These are phyloP conservation scores for Nannizziopsis arthrosporioides DNA, from an alignment of 2,329 filamentous ascomycete species.

Conservation along the genomic window DNA sequence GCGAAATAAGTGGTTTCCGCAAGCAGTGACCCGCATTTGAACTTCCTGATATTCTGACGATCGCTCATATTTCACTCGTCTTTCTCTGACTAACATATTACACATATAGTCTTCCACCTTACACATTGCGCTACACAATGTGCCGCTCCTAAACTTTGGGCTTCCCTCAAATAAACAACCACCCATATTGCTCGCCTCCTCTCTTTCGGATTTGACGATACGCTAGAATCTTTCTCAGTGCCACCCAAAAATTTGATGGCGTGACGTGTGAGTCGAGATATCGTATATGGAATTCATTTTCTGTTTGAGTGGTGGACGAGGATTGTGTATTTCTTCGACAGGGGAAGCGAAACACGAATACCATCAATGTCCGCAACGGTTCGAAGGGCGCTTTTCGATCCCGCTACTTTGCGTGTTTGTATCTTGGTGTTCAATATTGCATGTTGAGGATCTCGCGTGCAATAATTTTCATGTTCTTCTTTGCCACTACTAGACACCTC, in stretches of 20 bases:
- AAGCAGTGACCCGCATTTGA: too few species aligned
- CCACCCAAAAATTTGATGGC: not conserved
- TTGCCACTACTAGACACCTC: not conserved
- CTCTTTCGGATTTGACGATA: not conserved
- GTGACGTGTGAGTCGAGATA: too few species aligned
- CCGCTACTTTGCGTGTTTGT: conserved; percentile 2
- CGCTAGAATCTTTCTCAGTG: not conserved
- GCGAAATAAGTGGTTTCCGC: too few species aligned
- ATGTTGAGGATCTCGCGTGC: not conserved
- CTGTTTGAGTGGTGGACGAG: not conserved
- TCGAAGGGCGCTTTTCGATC: not conserved
- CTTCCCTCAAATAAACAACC: conserved; percentile 66
- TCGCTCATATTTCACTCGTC: too few species aligned
- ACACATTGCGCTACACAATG: conserved; percentile 88
- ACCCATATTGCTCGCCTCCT: not conserved
- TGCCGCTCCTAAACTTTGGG: conserved; percentile 92
- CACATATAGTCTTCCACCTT: conserved; percentile 79
- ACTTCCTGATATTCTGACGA: too few species aligned
- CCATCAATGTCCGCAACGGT: conserved; percentile 1
- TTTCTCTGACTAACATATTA: not conserved
- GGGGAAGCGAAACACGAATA: not conserved
- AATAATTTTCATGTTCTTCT: not conserved
- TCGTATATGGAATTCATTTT: too few species aligned
- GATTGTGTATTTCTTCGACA: not conserved
- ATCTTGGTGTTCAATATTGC: conserved; percentile 1